Base-by-base conservation (phyloP, 805 yeast genomes). In the Pichia paraexigua region DNA sequence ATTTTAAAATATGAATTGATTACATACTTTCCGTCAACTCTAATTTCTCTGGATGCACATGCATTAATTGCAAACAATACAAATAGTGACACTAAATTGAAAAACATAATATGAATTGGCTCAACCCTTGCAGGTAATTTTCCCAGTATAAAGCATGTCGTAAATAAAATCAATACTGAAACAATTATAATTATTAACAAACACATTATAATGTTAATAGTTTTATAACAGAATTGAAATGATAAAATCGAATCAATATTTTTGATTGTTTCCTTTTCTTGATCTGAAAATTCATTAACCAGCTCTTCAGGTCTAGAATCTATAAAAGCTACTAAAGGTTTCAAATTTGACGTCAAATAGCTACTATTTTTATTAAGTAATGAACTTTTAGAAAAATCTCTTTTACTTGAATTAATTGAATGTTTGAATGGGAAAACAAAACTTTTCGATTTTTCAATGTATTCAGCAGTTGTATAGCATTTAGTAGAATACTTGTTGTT, bases 31-130 rank as follows among this genome's bases (percentile, higher is more conserved):
- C 57, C 57, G 18, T 46, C 28, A 22, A 53, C 40, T 46, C 46
- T 43, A 5, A 57, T 56, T 32, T 55, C 60, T 42, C 52, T 51
- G 12, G 59, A 57, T 3, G 59, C 55, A 39, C 48, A 51, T 10
- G 51, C 50, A 5, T 46, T 41, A 7, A 51, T 25, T 25, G 48
- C 44, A 40, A 53, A 57, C 12, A 51, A 39, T 11, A 47, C 37
- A 17, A 56, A 44, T 22, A 45, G 1, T 3, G 49, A 24, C 6
- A 53, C 50, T 18, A 54, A 42, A 39, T 48, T 43, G 18, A 54
- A 43, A 39, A 54, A 54, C 25, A 52, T 41, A 13, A 54, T n/a
- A 39, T 53, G 53, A 21, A 50, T 47, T 13, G 48, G 18, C 28
- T 53, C 54, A 50, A 54, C 32, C 3, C 18, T 21, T 30, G 24